Evolutionary conservation across 2,329 filamentous ascomycete genomes (phyloP), one percentile per base, ranked within the genome.

Genomic region (Sclerotinia sclerotiorum): DNA sequence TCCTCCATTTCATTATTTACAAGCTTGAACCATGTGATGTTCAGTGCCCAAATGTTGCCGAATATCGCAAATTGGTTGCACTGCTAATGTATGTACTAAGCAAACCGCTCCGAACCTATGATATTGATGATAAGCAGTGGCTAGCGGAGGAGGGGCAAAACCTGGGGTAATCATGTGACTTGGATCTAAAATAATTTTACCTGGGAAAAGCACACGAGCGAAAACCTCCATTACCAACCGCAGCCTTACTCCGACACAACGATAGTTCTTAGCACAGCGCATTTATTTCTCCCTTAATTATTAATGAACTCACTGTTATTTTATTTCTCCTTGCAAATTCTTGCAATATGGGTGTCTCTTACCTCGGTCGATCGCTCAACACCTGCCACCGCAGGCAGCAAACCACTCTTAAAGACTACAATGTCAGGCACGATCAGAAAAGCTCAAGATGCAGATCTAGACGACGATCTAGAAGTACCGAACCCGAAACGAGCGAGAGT

Each of bases 401-500:
- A 76, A 72, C 74, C 75, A 32, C 72, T 77, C 52, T 71, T 77
- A 17, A 74, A 74, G 68, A 51, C 73, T 24, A 76, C 72, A n/a
- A 69, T 73, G 39, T 73, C 73, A 52, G 73, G 74, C 35, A 75
- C 71, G 17, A 70, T 74, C 46, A 72, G 76, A 39, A 77, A 77
- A 66, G 60, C 67, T 42, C 72, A 74, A 39, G 75, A 76, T 63
- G 72, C 73, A 58, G 75, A 69, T 27, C 66, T 77, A 15, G 75
- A 75, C 49, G 60, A 67, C 13, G 73, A 76, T 52, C 52, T 73
- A 13, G 72, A 74, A 13, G 35, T 70, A 13, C 76, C 72, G 70
- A 74, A 75, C 7, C 73, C 58, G 29, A 78, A 78, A 69, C 72
- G 70, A 64, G 70, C 73, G 10, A 72, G 74, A 64, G 76, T 78